Percentiles rank a stretch among this genome's conserved stretches.
These are phyloP conservation scores for Thalassiosira allenii DNA, from an alignment of 352 stramenopile species.

Conservation along the genomic window DNA sequence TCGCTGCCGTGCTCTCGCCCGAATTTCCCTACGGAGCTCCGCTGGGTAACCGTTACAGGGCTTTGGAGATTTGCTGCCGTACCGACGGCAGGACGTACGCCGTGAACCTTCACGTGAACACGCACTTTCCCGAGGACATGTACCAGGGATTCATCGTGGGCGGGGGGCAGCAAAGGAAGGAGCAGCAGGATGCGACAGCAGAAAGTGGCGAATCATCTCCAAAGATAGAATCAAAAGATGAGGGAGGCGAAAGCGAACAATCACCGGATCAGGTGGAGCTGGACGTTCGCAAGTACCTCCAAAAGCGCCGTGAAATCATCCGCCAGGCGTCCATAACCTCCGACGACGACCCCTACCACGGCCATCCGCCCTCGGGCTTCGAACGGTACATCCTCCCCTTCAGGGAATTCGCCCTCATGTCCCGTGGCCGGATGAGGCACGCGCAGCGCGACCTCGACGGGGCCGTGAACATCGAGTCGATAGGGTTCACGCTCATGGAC, in stretches of 20 bases:
- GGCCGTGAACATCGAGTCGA: slow-evolving; percentile 69
- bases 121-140: slow-evolving; percentile 82
- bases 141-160: slow-evolving; percentile 74
- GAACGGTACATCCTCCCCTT: slow-evolving; percentile 75
- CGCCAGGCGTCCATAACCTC: slow-evolving; percentile 5
- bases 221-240: slow-evolving; percentile 8
- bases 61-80: slow-evolving; percentile 78
- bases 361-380: slow-evolving; percentile 56
- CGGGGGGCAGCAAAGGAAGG: background rate
- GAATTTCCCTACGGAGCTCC: slow-evolving; percentile 74
- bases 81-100: slow-evolving; percentile 79
- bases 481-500: slow-evolving; percentile 85
- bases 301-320: slow-evolving; percentile 35
- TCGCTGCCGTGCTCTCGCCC: slow-evolving; percentile 76
- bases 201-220: too few relatives aligned
- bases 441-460: slow-evolving; percentile 73
- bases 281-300: slow-evolving; percentile 37
- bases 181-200: background rate
- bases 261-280: background rate
- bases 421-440: slow-evolving; percentile 61
- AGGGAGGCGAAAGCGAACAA: background rate
- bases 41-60: slow-evolving; percentile 73
- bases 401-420: slow-evolving; percentile 72
- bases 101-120: slow-evolving; percentile 76
- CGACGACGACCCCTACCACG: slow-evolving; percentile 42